Conservation (phyloP, 2,329 filamentous ascomycete species). For the Emergomyces africanus region DNA sequence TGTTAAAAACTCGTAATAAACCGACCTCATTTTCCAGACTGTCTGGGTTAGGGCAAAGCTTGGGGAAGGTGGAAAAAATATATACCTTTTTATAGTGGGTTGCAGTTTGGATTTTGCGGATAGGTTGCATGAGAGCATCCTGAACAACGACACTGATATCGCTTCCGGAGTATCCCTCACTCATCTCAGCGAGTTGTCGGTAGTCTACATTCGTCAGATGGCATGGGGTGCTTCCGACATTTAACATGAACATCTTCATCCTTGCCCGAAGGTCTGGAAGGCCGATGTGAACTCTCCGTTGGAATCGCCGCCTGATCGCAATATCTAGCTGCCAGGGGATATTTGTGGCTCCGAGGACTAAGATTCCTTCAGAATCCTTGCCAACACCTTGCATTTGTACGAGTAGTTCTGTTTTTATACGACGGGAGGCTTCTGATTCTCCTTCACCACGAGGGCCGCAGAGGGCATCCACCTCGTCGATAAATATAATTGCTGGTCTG, state of each 20-base stretch:
- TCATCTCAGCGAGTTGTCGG: slow-evolving; percentile 62
- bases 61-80: slow-evolving; percentile 6
- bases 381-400: slow-evolving; percentile 99
- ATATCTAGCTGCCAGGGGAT: slow-evolving; percentile 98
- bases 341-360: slow-evolving; percentile 93
- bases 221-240: slow-evolving; percentile 86
- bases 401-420: slow-evolving; percentile 96
- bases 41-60: neutral
- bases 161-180: slow-evolving; percentile 89
- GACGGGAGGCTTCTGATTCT: slow-evolving; percentile 90
- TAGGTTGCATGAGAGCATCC: slow-evolving; percentile 92
- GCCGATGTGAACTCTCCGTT: slow-evolving; percentile 89
- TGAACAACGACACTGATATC: slow-evolving; percentile 96
- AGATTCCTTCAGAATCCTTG: slow-evolving; percentile 82
- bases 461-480: slow-evolving; percentile 93
- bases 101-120: slow-evolving; percentile 90
- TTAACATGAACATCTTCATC: slow-evolving; percentile 90
- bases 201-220: slow-evolving; percentile 68
- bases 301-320: slow-evolving; percentile 90
- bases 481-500: slow-evolving; percentile 96
- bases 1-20: slow-evolving; percentile 3
- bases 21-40: neutral
- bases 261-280: slow-evolving; percentile 77
- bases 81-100: slow-evolving; percentile 91
- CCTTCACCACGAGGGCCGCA: slow-evolving; percentile 88